These are phyloP conservation scores for Massariosphaeria phaeospora DNA, from an alignment of 495 filamentous ascomycete genomes.

Conservation along the genomic window DNA sequence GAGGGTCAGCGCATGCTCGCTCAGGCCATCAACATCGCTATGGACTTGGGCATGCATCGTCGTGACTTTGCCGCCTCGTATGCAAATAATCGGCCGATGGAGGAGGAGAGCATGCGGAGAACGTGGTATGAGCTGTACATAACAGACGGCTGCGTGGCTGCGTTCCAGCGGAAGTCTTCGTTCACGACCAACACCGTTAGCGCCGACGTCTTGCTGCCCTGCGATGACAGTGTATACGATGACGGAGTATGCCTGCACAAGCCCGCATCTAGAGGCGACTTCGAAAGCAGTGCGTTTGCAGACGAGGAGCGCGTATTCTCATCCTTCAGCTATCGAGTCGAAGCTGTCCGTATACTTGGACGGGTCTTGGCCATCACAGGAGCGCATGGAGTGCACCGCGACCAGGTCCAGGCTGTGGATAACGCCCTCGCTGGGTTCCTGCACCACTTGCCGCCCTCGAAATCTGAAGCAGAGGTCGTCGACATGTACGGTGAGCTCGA, in stretches of 20 bases:
- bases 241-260: background rate
- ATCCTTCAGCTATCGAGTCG: constrained; percentile 7
- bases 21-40: background rate
- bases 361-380: constrained; percentile 7
- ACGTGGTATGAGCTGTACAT: constrained; percentile 11
- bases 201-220: constrained; percentile 2
- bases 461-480: constrained; percentile 2
- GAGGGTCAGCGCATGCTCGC: background rate
- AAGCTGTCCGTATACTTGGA: background rate
- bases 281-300: constrained; percentile 1
- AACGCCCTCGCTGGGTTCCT: constrained; percentile 1
- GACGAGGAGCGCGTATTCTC: constrained; percentile 1
- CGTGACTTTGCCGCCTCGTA: constrained; percentile 1
- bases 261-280: background rate
- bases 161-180: background rate
- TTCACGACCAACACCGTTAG: constrained; percentile 4
- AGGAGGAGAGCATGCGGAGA: constrained; percentile 11
- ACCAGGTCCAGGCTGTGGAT: constrained; percentile 2
- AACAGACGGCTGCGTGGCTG: constrained; percentile 3
- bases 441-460: constrained; percentile 1
- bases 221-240: constrained; percentile 9
- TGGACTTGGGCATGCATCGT: constrained; percentile 5
- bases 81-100: background rate
- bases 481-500: constrained; percentile 1
- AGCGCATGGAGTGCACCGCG: constrained; percentile 2